Base-by-base conservation (phyloP, 2,329 filamentous ascomycete species). In the Septoria petroselini region DNA sequence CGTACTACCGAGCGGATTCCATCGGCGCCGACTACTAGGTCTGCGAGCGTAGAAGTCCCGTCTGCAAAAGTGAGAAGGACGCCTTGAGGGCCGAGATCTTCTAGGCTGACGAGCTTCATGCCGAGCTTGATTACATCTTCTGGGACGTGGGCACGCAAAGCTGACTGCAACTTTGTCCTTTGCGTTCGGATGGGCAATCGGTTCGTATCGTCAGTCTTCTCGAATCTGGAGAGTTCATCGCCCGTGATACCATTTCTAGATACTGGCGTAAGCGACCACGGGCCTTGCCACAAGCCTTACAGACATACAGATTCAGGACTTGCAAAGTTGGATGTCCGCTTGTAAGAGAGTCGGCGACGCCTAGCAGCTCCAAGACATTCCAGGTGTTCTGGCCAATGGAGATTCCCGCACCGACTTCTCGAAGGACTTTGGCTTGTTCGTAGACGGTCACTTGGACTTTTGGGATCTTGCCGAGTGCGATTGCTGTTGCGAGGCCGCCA, bases 1-100 rank as follows among this genome's bases (percentile, higher is more conserved):
- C 73, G 64, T 1, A 76, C 70, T 14, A 76, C 71, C 3, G 75
- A 78, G 49, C 75, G 71, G 43, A 79, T 78, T 2, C 77, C 75
- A 57, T 80, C 75, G 3, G 74, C 77, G 0, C 76, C 77, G 2
- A 80, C 37, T n/a, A 53, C 50, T 3, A 55, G 42, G 17, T 55
- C 47, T 23, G 50, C 50, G 11, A 47, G 18, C 3, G 27, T 27
- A 7, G 21, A 29, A 9, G 31, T 30, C 1, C 45, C 69, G 54
- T 80, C 76, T 9, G 72, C 66, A 49, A 82, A 80, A 0, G 49
- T 39, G 7, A 80, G 62, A 2, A 64, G 55, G 1, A 76, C 63
- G 3, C 71, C 74, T 0, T 59, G 62, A 11, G 50, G 56, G 0
- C 62, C 58, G 2, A 71, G 52, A 41, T 78, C 65, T 3, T 71